A percentile compares a stretch with the other conserved stretches of the same genome.
These are phyloP conservation scores for Suillus bovinus DNA, from an alignment of 768 basidiomycete species.

Conservation along the genomic window DNA sequence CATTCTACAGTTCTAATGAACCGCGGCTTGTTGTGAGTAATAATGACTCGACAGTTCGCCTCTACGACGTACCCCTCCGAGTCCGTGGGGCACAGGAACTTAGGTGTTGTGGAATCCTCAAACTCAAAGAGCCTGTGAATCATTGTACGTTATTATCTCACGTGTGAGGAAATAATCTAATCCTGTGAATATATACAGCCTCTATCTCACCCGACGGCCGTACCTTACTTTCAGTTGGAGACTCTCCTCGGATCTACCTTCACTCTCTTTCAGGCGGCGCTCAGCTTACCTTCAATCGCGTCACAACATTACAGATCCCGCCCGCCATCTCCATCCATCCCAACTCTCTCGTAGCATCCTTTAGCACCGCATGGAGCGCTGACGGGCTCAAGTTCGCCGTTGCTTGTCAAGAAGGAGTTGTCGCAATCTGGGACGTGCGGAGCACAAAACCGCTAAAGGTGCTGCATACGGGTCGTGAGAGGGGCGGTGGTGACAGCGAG, in stretches of 20 bases:
- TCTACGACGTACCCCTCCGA: slow-evolving; percentile 68
- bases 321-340: slow-evolving; percentile 47
- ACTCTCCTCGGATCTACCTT: slow-evolving; percentile 83
- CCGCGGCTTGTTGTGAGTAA: slow-evolving; percentile 83
- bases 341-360: slow-evolving; percentile 62
- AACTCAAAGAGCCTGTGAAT: slow-evolving; percentile 72
- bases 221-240: slow-evolving; percentile 87
- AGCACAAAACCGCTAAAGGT: slow-evolving; percentile 70
- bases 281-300: slow-evolving; percentile 59
- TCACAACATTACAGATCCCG: slow-evolving; percentile 68
- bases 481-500: slow-evolving; percentile 44
- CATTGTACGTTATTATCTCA: slow-evolving; percentile 57
- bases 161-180: slow-evolving; percentile 9
- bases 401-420: slow-evolving; percentile 78
- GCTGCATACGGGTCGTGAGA: slow-evolving; percentile 53
- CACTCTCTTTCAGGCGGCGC: slow-evolving; percentile 73
- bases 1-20: slow-evolving; percentile 65
- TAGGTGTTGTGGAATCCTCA: slow-evolving; percentile 51
- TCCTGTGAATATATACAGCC: slow-evolving; percentile 43
- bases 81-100: slow-evolving; percentile 45
- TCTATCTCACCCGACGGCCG: slow-evolving; percentile 89
- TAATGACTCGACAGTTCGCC: slow-evolving; percentile 80
- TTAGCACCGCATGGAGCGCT: slow-evolving; percentile 76
- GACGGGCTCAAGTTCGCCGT: slow-evolving; percentile 82
- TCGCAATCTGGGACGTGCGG: slow-evolving; percentile 83